A percentile compares a stretch with the other conserved stretches of the same genome.
phyloP scores from a whole-genome alignment of 177 flowering plant species.

The Vitis hybrid region DNA sequence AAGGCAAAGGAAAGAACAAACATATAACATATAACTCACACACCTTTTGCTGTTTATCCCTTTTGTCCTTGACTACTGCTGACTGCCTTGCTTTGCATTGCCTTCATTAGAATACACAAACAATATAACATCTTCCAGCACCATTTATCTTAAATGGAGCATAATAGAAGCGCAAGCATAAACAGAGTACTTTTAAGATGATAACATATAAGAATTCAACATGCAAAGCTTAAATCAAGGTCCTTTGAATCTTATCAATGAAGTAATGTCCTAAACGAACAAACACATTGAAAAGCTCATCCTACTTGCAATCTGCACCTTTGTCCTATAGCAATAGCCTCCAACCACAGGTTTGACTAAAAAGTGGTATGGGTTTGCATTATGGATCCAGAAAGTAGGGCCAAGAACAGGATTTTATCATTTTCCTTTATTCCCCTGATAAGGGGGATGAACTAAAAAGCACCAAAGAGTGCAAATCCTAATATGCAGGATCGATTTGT shows the following conservation, averaged over 20 bases:
- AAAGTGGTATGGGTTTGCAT: too few species aligned
- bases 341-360: background rate
- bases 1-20: background rate
- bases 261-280: background rate
- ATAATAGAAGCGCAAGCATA: background rate
- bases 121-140: background rate
- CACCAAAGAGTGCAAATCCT: too few species aligned
- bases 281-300: background rate
- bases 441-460: too few species aligned
- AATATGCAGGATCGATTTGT: too few species aligned
- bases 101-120: slow-evolving; percentile 33
- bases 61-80: slow-evolving; percentile 73
- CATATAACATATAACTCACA: slow-evolving; percentile 8
- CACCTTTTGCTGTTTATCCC: slow-evolving; percentile 88
- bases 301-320: background rate
- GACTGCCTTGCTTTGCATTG: slow-evolving; percentile 86
- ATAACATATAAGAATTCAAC: background rate
- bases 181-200: background rate
- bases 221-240: background rate
- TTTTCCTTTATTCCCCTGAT: too few species aligned
- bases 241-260: background rate
- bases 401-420: too few species aligned
- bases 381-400: too few species aligned
- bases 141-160: background rate
- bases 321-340: background rate